These are phyloP conservation scores for Cicer pinnatifidum DNA, from an alignment of 306 rosid species.

Conservation along the genomic window DNA sequence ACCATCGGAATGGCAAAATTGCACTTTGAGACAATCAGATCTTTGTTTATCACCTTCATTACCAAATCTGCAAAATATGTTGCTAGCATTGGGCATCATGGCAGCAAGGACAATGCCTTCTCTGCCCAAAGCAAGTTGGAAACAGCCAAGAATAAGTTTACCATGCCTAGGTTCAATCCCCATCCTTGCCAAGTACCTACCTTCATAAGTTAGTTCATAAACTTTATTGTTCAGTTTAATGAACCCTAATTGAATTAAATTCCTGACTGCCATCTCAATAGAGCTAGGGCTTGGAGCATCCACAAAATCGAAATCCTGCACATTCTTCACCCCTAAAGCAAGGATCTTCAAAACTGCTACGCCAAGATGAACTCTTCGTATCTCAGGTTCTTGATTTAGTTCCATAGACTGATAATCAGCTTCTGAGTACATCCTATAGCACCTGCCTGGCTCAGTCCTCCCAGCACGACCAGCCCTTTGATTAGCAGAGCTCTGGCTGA, in stretches of 20 bases:
- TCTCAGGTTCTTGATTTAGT: slow-evolving; percentile 90
- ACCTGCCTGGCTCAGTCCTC: slow-evolving; percentile 88
- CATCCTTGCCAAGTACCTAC: slow-evolving; percentile 70
- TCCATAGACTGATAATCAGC: slow-evolving; percentile 73
- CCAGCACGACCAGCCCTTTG: slow-evolving; percentile 99
- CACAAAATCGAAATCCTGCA: slow-evolving; percentile 79
- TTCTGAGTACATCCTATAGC: slow-evolving; percentile 86
- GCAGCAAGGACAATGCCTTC: slow-evolving; percentile 94
- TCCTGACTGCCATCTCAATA: slow-evolving; percentile 79
- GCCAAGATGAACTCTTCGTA: slow-evolving; percentile 96
- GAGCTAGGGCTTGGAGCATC: slow-evolving; percentile 89
- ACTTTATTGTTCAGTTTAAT: slow-evolving; percentile 51
- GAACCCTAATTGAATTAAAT: slow-evolving; percentile 77
- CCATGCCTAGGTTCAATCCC: slow-evolving; percentile 98
- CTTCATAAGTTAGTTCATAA: slow-evolving; percentile 69
- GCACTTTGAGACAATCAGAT: slow-evolving; percentile 84
- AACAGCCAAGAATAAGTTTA: slow-evolving; percentile 81
- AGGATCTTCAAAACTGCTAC: slow-evolving; percentile 88
- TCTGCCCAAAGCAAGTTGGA: slow-evolving; percentile 52
- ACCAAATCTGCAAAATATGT: slow-evolving; percentile 91
- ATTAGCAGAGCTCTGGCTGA: slow-evolving; percentile 89
- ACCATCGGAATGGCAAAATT: slow-evolving; percentile 87
- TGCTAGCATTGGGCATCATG: slow-evolving; percentile 87
- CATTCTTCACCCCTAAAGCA: slow-evolving; percentile 79
- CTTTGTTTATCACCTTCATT: slow-evolving; percentile 68